A percentile compares a stretch with the other conserved stretches of the same genome.
Conservation (phyloP, 345 rosid genomes). For the Excoecaria agallocha region DNA sequence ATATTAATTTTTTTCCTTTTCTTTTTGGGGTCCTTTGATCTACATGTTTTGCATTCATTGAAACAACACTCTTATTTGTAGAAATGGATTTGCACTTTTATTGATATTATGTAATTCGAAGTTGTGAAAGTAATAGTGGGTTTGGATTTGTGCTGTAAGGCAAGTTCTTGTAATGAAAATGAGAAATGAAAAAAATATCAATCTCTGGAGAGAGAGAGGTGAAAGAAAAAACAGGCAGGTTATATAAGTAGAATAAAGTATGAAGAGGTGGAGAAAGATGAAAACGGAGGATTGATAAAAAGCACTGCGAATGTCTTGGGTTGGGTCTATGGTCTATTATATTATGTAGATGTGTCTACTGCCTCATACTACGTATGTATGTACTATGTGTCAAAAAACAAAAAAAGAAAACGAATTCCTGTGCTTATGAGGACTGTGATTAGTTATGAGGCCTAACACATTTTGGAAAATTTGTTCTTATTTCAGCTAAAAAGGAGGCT, state of each 20-base stretch:
- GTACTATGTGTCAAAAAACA: background rate
- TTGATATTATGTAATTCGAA: background rate
- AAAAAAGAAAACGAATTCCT: background rate
- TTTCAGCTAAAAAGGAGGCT: conserved; percentile 64
- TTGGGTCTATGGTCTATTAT: background rate
- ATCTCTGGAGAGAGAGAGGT: background rate
- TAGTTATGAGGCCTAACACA: conserved; percentile 1
- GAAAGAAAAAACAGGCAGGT: background rate
- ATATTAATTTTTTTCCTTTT: background rate
- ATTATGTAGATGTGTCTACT: background rate
- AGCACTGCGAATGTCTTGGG: background rate
- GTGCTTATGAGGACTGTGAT: background rate
- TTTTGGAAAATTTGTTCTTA: conserved; percentile 1
- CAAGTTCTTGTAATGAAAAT: background rate
- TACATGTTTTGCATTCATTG: background rate
- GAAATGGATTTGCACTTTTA: background rate
- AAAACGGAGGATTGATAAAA: background rate
- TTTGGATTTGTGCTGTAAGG: background rate
- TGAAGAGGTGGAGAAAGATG: background rate
- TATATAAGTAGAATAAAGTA: background rate
- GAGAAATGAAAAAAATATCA: background rate
- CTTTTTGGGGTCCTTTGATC: background rate
- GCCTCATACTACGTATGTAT: background rate
- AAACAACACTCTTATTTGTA: background rate
- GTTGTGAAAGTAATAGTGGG: background rate